Conservation (phyloP, 139 green algal species). For the Chlorella sp. region DNA sequence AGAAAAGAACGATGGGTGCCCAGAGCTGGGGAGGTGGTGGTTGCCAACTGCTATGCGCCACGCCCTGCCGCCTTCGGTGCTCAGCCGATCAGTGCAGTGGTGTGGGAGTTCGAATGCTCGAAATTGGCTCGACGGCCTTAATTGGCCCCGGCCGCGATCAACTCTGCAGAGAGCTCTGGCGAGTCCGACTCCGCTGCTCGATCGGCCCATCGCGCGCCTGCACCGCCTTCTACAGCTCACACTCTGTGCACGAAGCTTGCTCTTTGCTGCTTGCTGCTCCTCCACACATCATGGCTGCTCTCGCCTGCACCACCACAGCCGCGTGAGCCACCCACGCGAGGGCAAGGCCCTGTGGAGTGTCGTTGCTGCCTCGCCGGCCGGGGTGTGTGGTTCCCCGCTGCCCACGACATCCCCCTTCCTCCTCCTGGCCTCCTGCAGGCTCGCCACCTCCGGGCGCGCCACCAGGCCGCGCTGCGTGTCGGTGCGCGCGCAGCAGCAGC, state of each 20-base stretch:
- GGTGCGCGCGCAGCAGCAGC: slow-evolving; percentile 18
- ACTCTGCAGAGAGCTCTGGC: no score
- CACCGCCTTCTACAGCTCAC: no score
- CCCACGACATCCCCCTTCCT: background rate
- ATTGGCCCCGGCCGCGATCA: no score
- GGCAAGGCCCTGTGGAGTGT: background rate
- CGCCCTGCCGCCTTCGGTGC: no score
- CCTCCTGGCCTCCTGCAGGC: background rate
- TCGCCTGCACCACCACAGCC: background rate
- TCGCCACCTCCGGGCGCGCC: background rate
- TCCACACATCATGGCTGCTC: no score
- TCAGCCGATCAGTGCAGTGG: no score
- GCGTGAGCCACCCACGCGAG: background rate
- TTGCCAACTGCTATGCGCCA: background rate
- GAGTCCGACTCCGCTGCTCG: no score
- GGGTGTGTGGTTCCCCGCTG: background rate
- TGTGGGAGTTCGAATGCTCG: no score
- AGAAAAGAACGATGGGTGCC: background rate
- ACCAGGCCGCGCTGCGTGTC: slow-evolving; percentile 1
- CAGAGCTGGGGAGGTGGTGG: background rate
- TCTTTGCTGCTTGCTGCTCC: no score
- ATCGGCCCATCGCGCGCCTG: no score
- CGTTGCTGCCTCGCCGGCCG: background rate
- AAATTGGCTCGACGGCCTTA: no score
- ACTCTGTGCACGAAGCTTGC: no score